Evolutionary conservation across 768 basidiomycete species (phyloP).

Genomic region (Termitomyces sp.): DNA sequence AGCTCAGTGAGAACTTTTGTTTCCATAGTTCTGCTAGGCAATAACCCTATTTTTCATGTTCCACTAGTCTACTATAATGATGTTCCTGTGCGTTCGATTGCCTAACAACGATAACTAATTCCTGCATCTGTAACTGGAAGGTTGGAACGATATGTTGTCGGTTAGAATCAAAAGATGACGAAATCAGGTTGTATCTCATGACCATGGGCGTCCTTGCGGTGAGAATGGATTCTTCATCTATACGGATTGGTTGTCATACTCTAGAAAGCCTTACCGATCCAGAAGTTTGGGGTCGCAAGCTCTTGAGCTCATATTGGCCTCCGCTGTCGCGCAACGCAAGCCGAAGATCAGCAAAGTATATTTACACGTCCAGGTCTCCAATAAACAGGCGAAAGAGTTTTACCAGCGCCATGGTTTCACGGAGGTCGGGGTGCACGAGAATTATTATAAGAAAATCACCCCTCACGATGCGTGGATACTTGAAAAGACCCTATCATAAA

Average conservation of each 20-base stretch:
- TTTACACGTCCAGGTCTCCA: slow-evolving; percentile 85
- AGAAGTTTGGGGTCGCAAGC: slow-evolving; percentile 68
- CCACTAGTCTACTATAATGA: slow-evolving; percentile 85
- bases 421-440: slow-evolving; percentile 56
- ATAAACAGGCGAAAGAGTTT: slow-evolving; percentile 69
- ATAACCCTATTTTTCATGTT: slow-evolving; percentile 1
- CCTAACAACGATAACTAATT: slow-evolving; percentile 3
- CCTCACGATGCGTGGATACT: slow-evolving; percentile 87
- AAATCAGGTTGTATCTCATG: slow-evolving; percentile 72
- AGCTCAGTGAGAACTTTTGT: slow-evolving; percentile 56
- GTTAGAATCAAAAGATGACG: slow-evolving; percentile 60
- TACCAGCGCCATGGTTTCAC: slow-evolving; percentile 82
- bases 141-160: slow-evolving; percentile 87
- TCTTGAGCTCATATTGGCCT: slow-evolving; percentile 59
- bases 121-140: slow-evolving; percentile 20
- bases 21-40: not conserved
- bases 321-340: slow-evolving; percentile 53
- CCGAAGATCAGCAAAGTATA: slow-evolving; percentile 67
- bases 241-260: slow-evolving; percentile 4
- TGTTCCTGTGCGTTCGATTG: slow-evolving; percentile 48
- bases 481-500: slow-evolving; percentile 46
- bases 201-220: slow-evolving; percentile 90
- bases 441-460: slow-evolving; percentile 87
- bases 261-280: slow-evolving; percentile 74
- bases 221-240: slow-evolving; percentile 23